phyloP scores from a whole-genome alignment of 164 flowering plant genomes.

The Pachysandra terminalis region DNA sequence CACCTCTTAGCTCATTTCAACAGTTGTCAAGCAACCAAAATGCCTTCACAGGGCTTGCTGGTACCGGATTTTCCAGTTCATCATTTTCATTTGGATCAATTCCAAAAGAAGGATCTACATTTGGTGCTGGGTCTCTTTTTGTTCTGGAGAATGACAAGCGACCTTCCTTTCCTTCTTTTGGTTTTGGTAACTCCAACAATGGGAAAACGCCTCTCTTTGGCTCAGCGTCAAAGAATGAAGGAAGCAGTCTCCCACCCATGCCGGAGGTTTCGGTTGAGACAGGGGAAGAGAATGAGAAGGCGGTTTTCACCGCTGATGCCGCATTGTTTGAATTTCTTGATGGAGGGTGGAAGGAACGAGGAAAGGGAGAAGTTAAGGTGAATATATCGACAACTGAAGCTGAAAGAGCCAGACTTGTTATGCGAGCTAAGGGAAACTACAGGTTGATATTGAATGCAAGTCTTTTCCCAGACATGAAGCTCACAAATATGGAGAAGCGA shows the following conservation, averaged over 20 bases:
- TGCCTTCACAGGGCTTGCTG: constrained; percentile 89
- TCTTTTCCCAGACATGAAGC: constrained; percentile 89
- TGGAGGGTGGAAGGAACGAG: constrained; percentile 94
- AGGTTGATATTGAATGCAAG: constrained; percentile 80
- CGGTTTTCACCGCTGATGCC: constrained; percentile 79
- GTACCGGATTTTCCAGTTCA: constrained; percentile 79
- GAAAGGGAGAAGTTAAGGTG: constrained; percentile 90
- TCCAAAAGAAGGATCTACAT: constrained; percentile 49
- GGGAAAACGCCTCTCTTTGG: constrained; percentile 64
- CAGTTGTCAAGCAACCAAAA: constrained; percentile 84
- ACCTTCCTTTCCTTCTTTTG: constrained; percentile 30
- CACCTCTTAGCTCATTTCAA: constrained; percentile 65
- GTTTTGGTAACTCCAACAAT: constrained; percentile 51
- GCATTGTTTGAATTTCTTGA: constrained; percentile 69
- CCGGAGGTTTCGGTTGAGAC: constrained; percentile 79
- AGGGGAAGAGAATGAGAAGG: constrained; percentile 90
- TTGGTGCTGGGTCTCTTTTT: constrained; percentile 33
- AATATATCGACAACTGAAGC: constrained; percentile 52
- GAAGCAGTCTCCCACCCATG: constrained; percentile 45
- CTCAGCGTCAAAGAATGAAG: constrained; percentile 46
- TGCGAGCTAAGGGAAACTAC: constrained; percentile 82
- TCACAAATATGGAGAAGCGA: constrained; percentile 81
- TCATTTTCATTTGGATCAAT: constrained; percentile 70
- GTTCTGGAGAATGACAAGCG: constrained; percentile 41
- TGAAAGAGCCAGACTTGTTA: constrained; percentile 67